Base-by-base conservation (phyloP, 768 basidiomycete genomes). In the Daedaleopsis nitida region DNA sequence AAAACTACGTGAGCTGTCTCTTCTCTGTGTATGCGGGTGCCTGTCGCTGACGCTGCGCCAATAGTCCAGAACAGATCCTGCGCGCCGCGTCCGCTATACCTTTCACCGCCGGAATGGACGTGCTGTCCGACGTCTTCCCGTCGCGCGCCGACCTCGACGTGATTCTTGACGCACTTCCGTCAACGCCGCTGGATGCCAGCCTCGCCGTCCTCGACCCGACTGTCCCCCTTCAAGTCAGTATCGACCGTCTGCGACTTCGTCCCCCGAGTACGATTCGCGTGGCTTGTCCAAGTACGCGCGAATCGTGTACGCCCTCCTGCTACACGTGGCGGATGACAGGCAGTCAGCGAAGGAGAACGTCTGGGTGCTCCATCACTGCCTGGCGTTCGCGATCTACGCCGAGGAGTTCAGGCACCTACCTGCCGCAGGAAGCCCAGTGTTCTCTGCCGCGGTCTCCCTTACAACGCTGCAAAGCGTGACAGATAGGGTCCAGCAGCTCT, bases 331-430 rank as follows among this genome's bases (percentile, higher is more conserved):
- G 5, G 76, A 81, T 7, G 84, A 92, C 65, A 85, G 92, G 39
- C 76, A 82, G n/a, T 63, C 81, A 1, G 85, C 88, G 4, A 83
- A 78, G 52, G 74, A 76, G 16, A 82, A 89, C 54, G 66, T 85
- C 0, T 90, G 89, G 87, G 80, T 83, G 0, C 70, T 98, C 5
- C 82, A 84, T 10, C 90, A 94, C 69, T 76, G 94, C 56, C 73
- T 91, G 10, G 80, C 83, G 0, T 77, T 94, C 23, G 77, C 79
- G 1, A 70, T 86, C 6, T 87, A 87, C 60, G 86, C 86, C 1
- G 76, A 82, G 35, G 92, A 95, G 68, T 76, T 81, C 19, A 72
- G 84, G 24, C 77, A 81, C 27, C 75, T 89, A 0, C 85, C 84
- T 11, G 76, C 78, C 6, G 76, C 74, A 4, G 70, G 68, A 13